Evolutionary conservation across 805 yeast genomes (phyloP).

Genomic region (Starmerella apicola): DNA sequence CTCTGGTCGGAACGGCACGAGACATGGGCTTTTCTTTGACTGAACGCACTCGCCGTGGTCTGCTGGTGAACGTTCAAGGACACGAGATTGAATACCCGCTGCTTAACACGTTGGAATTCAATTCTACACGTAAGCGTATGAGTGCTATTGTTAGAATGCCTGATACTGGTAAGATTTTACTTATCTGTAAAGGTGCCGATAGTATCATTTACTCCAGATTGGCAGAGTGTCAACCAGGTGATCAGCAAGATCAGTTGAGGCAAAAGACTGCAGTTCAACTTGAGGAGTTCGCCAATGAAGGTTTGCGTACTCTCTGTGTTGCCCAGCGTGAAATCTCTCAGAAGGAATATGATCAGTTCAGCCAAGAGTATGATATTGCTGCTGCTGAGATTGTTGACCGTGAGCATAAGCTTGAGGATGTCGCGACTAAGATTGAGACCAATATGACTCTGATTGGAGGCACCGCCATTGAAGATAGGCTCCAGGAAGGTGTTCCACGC

Average conservation of each 20-base stretch:
- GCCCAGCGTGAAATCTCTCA: conserved; percentile 46
- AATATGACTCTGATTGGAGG: conserved; percentile 54
- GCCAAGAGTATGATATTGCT: conserved; percentile 44
- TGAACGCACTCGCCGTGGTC: conserved; percentile 42
- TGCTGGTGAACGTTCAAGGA: conserved; percentile 39
- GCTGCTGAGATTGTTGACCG: conserved; percentile 46
- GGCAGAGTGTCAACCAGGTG: conserved; percentile 17
- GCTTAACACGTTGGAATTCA: conserved; percentile 53
- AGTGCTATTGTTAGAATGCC: conserved; percentile 45
- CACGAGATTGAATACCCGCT: conserved; percentile 37
- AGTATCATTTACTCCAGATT: conserved; percentile 53
- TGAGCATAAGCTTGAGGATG: conserved; percentile 46
- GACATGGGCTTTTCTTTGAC: conserved; percentile 60
- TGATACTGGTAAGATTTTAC: conserved; percentile 28
- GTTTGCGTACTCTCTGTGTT: conserved; percentile 65
- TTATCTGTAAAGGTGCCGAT: conserved; percentile 69
- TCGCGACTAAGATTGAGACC: conserved; percentile 50
- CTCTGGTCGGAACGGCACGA: conserved; percentile 64
- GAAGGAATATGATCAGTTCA: conserved; percentile 42
- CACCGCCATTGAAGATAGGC: conserved; percentile 69
- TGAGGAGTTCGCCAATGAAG: conserved; percentile 67
- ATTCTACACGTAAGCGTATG: conserved; percentile 71
- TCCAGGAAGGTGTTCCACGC: conserved; percentile 69
- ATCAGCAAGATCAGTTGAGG: conserved; percentile 35
- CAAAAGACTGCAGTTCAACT: conserved; percentile 56